These are phyloP conservation scores for Dioscorea alata DNA, from an alignment of 106 monocot species.

Conservation along the genomic window DNA sequence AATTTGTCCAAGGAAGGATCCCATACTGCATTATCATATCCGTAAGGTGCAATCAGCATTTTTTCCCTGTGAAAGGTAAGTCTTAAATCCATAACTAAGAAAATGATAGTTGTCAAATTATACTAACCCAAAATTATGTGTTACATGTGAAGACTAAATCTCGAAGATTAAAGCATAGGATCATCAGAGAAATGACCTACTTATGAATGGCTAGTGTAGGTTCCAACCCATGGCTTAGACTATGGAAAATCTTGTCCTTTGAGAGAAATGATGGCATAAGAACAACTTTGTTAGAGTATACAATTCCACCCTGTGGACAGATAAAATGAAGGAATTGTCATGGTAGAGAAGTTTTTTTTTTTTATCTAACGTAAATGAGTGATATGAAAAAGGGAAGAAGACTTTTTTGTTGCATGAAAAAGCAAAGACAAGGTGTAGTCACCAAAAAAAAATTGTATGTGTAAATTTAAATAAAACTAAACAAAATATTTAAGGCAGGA, in stretches of 20 bases:
- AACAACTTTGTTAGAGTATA: slow-evolving; percentile 35
- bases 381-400: too few relatives aligned
- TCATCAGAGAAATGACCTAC: slow-evolving; percentile 11
- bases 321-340: not conserved
- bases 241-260: slow-evolving; percentile 10
- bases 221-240: slow-evolving; percentile 26
- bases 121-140: too few relatives aligned
- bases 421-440: too few relatives aligned
- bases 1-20: slow-evolving; percentile 25
- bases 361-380: too few relatives aligned
- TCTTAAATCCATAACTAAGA: too few relatives aligned
- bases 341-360: too few relatives aligned
- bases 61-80: slow-evolving; percentile 18
- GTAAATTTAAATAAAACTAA: too few relatives aligned
- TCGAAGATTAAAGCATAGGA: not conserved
- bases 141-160: not conserved
- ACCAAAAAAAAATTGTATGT: too few relatives aligned
- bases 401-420: too few relatives aligned
- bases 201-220: slow-evolving; percentile 29
- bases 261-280: slow-evolving; percentile 15
- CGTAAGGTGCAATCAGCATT: slow-evolving; percentile 25
- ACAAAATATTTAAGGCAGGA: too few relatives aligned
- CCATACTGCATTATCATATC: slow-evolving; percentile 26
- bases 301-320: slow-evolving; percentile 31
- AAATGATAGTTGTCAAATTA: too few relatives aligned